phyloP scores from a whole-genome alignment of 2,329 filamentous ascomycete genomes.

The Trichoderma semiorbis region DNA sequence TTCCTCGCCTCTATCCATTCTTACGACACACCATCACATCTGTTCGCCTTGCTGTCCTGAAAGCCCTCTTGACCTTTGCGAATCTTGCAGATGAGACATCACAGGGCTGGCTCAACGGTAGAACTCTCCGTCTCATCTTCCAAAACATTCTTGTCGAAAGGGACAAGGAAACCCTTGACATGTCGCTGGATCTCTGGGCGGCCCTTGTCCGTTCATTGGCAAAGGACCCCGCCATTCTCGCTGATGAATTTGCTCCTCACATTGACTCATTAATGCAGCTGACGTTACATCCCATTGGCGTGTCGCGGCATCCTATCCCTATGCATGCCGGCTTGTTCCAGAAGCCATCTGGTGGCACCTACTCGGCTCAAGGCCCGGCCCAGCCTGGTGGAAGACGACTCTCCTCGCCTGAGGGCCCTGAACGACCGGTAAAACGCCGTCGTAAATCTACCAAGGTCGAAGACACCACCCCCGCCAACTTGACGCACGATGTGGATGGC shows the following conservation, averaged over 20 bases:
- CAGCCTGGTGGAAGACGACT: slow-evolving; percentile 44
- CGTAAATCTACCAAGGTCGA: slow-evolving; percentile 83
- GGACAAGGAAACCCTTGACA: slow-evolving; percentile 75
- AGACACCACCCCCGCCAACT: slow-evolving; percentile 56
- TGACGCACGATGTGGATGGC: slow-evolving; percentile 93
- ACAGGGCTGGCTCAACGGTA: slow-evolving; percentile 88
- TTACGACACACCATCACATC: slow-evolving; percentile 95
- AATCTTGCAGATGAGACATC: slow-evolving; percentile 76
- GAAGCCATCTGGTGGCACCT: slow-evolving; percentile 86
- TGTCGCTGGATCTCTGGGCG: slow-evolving; percentile 84
- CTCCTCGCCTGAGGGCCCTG: slow-evolving; percentile 51
- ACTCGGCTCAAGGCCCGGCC: slow-evolving; percentile 52
- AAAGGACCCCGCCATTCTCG: slow-evolving; percentile 61
- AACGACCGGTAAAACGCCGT: slow-evolving; percentile 69
- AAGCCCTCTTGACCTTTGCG: slow-evolving; percentile 89
- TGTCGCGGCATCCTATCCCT: slow-evolving; percentile 83
- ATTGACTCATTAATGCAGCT: slow-evolving; percentile 79
- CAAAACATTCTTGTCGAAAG: slow-evolving; percentile 94
- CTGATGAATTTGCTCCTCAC: slow-evolving; percentile 69
- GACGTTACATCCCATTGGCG: slow-evolving; percentile 85
- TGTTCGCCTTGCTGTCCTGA: slow-evolving; percentile 87
- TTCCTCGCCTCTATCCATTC: slow-evolving; percentile 93
- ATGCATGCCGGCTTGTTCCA: slow-evolving; percentile 90
- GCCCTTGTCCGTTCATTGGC: slow-evolving; percentile 69
- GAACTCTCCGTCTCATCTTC: slow-evolving; percentile 82